phyloP scores from a whole-genome alignment of 2,329 filamentous ascomycete genomes.

The Gaeumannomyces tritici region DNA sequence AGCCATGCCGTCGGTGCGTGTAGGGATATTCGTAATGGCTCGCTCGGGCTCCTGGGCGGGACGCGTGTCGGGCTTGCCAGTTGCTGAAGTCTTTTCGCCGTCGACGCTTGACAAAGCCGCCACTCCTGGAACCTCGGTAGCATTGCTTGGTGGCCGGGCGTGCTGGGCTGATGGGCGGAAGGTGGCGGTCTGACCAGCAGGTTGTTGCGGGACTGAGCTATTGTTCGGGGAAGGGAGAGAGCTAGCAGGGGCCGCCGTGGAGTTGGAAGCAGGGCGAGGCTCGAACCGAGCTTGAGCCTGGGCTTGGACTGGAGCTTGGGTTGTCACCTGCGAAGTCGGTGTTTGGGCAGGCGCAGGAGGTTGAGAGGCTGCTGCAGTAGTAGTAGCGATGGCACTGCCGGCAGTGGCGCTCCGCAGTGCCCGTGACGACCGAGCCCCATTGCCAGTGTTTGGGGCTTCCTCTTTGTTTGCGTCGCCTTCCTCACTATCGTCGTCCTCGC shows the following conservation, averaged over 20 bases:
- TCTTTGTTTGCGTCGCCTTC: too few relatives aligned
- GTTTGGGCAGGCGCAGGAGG: neutral
- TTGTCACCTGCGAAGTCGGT: neutral
- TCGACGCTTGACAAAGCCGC: neutral
- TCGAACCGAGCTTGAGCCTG: neutral
- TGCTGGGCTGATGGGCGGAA: neutral
- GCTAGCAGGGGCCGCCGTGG: neutral
- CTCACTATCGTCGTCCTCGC: neutral
- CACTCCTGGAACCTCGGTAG: neutral
- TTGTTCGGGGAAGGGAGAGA: neutral
- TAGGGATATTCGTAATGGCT: too few relatives aligned
- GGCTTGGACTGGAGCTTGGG: neutral
- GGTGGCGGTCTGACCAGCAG: neutral
- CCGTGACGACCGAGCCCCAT: too few relatives aligned
- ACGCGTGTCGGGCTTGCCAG: too few relatives aligned
- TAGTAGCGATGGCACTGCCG: too few relatives aligned
- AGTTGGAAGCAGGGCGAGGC: neutral
- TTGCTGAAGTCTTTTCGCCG: too few relatives aligned
- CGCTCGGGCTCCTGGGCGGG: too few relatives aligned
- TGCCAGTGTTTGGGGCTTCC: too few relatives aligned
- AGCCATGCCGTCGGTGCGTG: too few relatives aligned
- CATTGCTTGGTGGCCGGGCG: too few relatives aligned
- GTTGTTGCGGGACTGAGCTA: neutral
- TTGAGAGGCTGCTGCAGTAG: too few relatives aligned
- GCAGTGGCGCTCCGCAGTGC: neutral